Percentiles rank a stretch among this genome's conserved stretches.
These are phyloP conservation scores for Heterobasidion annosum DNA, from an alignment of 1,284 basidiomycete species.

Conservation along the genomic window DNA sequence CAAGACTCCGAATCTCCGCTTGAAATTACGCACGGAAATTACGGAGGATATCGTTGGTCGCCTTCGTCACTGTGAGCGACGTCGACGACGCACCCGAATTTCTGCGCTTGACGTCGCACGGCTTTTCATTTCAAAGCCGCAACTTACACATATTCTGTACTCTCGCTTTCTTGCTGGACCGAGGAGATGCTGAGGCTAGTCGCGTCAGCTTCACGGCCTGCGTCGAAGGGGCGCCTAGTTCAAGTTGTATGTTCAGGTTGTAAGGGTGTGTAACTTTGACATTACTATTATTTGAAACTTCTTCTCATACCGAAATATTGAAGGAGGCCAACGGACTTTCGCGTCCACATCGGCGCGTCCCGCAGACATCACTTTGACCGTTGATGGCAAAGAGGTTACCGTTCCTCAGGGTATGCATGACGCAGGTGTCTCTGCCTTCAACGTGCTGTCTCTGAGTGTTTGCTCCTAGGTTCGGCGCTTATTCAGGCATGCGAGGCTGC, in stretches of 20 bases:
- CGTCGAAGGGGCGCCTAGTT: slow-evolving; percentile 58
- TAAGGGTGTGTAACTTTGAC: slow-evolving; percentile 22
- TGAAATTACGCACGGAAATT: slow-evolving; percentile 5
- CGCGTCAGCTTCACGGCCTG: slow-evolving; percentile 40
- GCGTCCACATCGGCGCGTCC: slow-evolving; percentile 55
- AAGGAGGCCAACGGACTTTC: slow-evolving; percentile 49
- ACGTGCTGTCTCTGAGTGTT: slow-evolving; percentile 9
- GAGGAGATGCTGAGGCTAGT: slow-evolving; percentile 56
- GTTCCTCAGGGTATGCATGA: slow-evolving; percentile 72
- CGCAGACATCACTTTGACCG: slow-evolving; percentile 82
- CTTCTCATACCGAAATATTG: neutral
- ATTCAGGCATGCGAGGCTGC: slow-evolving; percentile 96
- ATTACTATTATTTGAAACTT: neutral
- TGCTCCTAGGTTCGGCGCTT: slow-evolving; percentile 69
- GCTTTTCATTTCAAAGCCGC: slow-evolving; percentile 11
- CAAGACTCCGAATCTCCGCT: slow-evolving; percentile 5
- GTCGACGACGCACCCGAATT: slow-evolving; percentile 8
- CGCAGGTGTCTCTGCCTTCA: neutral
- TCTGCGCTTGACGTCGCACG: slow-evolving; percentile 4
- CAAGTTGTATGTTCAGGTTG: slow-evolving; percentile 40
- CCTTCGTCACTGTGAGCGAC: slow-evolving; percentile 11
- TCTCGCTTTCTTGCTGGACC: slow-evolving; percentile 5
- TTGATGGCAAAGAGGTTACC: slow-evolving; percentile 91
- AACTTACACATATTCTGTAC: slow-evolving; percentile 9
- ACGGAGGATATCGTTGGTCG: slow-evolving; percentile 7